Evolutionary conservation across 192 early-diverging fungal genomes (phyloP), one percentile per base, ranked within the genome.

Genomic region (Podila clonocystis): DNA sequence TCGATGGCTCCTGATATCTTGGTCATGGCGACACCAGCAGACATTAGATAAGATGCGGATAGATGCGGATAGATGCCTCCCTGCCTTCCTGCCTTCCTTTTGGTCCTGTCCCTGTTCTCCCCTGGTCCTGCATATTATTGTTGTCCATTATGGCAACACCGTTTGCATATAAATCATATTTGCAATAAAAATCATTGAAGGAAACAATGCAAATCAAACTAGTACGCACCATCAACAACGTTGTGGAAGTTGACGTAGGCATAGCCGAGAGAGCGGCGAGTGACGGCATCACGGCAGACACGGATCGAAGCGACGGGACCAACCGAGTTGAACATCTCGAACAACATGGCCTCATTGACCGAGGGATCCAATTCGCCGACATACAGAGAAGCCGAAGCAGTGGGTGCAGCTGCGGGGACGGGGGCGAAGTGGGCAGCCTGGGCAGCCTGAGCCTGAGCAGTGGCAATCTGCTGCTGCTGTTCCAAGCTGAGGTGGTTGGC

Each of bases 211-310:
- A 57, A 31, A 26, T n/a, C n/a, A 67, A 74, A 52, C 5, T 28
- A 76, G 64, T 26, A 78, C 77, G 62, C 76, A 88, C 87, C 90
- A 85, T 99, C 97, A 58, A 89, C 76, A 48, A 90, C 87, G 86
- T 94, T 94, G 87, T 96, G 94, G 91, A 92, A 99, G 94, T 99
- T 99, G 83, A 99, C 97, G 88, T 99, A 99, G 65, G 95, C 96
- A 84, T 99, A 99, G 61, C 98, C 97, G 72, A 99, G 88, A 71
- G 92, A 94, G 84, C 96, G 94, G 64, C 98, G 93, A 73, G 98
- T 99, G 66, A 98, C 94, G 58, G 96, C 94, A 85, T 99, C 98
- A 82, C 98, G 89, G 87, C 98, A 99, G 52, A 99, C 97, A 86
- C 98, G 95, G 80, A 99, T 98, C 70, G 93, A 94, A 62, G 97